Base-by-base conservation (phyloP, 805 yeast species). In the Cyberlindnera veronae region DNA sequence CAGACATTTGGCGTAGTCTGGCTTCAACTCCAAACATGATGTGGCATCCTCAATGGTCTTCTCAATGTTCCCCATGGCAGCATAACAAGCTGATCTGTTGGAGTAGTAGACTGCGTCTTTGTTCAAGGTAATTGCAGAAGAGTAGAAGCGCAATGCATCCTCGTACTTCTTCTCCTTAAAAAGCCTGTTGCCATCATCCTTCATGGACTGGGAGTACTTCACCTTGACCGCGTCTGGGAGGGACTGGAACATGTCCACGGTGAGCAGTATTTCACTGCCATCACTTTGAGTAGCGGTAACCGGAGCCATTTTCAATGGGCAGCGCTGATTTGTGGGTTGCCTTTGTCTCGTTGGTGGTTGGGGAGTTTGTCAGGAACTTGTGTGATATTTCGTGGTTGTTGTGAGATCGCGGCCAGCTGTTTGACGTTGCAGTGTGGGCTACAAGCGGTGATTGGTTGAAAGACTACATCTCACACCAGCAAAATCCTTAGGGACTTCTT, bases 81-180 rank as follows among this genome's bases (percentile, higher is more conserved):
- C 84, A 66, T 85, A 84, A 66, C 96, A 90, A 15, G 98, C 99
- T 22, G 97, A 88, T 66, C 97, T 81, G 71, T 91, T 91, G 44
- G 96, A 87, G 67, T 81, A 90, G 67, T 76, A 91, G 22, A 90
- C 84, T 6, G 96, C 88, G 63, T 93, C 96, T 50, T 72, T 64
- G 57, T 83, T 81, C 57, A 86, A 72, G 41, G 72, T 61, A 53
- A 93, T 69, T 10, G 98, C 97, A 44, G 74, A 77, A 29, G 85
- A 62, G 68, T 91, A 91, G 62, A 73, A 82, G 28, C 74, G 77
- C 53, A 89, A 76, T 30, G 97, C 97, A 14, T 72, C 71, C 39
- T 77, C 73, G 58, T 72, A 84, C 36, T 83, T 69, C 64, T 85
- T 82, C 21, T 57, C 55, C 62, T 81, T 84, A 72, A 85, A 91